phyloP scores from a whole-genome alignment of 345 rosid genomes.

The Rhodamnia argentea region DNA sequence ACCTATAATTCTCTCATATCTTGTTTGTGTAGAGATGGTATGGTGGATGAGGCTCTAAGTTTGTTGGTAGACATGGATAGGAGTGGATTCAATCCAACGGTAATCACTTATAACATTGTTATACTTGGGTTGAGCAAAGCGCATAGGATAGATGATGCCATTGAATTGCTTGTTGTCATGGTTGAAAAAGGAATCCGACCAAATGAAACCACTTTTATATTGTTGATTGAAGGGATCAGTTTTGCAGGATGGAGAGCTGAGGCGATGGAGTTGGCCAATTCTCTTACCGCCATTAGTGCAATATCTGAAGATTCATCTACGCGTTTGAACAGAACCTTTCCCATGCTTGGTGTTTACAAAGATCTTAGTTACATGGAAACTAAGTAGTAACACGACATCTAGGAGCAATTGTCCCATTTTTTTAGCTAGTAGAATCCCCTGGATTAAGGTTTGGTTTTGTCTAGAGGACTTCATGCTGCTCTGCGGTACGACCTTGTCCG shows the following conservation, averaged over 20 bases:
- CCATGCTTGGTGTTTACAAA: conserved; percentile 51
- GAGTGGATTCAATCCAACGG: conserved; percentile 43
- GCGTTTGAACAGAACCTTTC: conserved; percentile 54
- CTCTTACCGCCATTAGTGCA: conserved; percentile 34
- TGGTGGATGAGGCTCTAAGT: conserved; percentile 66
- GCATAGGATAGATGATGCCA: conserved; percentile 53
- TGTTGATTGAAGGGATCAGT: conserved; percentile 69
- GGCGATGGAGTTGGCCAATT: conserved; percentile 62
- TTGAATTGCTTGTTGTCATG: conserved; percentile 56
- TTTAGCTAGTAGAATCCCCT: neutral
- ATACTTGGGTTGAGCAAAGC: conserved; percentile 69
- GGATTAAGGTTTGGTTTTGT: neutral
- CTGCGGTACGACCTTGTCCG: neutral
- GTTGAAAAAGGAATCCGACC: conserved; percentile 57
- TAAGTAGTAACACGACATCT: conserved; percentile 4
- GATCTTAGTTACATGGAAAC: conserved; percentile 22
- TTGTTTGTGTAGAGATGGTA: conserved; percentile 78
- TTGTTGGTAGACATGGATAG: conserved; percentile 64
- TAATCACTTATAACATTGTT: conserved; percentile 62
- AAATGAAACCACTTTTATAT: conserved; percentile 59
- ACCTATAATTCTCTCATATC: conserved; percentile 79
- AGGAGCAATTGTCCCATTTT: neutral
- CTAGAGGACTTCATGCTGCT: neutral
- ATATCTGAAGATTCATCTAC: conserved; percentile 42
- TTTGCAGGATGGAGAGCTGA: conserved; percentile 62